Evolutionary conservation across 2,329 filamentous ascomycete species (phyloP), one percentile per base, ranked within the genome.

Genomic region (Pseudogymnoascus sp.): DNA sequence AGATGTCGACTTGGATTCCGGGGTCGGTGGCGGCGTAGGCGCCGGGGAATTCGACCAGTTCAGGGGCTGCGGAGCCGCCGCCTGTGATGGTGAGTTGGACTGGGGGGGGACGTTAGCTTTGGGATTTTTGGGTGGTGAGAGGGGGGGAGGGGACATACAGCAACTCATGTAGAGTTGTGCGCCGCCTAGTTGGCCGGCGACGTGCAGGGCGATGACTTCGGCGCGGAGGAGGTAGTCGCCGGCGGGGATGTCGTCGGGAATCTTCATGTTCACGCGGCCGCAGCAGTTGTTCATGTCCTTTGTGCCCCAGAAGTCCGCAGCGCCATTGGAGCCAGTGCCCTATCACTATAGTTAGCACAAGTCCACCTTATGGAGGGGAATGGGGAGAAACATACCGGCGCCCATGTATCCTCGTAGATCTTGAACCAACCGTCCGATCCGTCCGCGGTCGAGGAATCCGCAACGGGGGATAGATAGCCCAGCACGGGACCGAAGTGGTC

Each of bases 221-320:
- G 80, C 78, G 45, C 81, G 77, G 69, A 85, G 72, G 29, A 84
- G 77, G 66, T 84, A 84, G 59, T 83, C 75, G 48, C 81, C 82
- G 1, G 79, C 74, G 3, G 80, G 78, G 63, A 84, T 75, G 72
- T 77, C 79, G 35, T 74, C 68, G 40, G 82, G 82, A 64, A 84
- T 71, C 64, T 72, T 74, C 71, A 83, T 79, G 67, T 76, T 79
- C 40, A 74, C 70, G 74, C 78, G 80, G 29, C 80, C 74, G 60
- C 74, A 76, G 63, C 73, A 73, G 62, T 61, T 67, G 64, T 75
- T 75, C 62, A 76, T 48, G 15, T 48, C 42, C 8, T 48, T 48
- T 5, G 42, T 48, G 18, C 18, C 18, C 18, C 18, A 18, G 18
- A 18, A 18, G 18, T 18, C 18, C 1, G 18, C 18, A 2, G 18